Percentiles rank a stretch among this genome's conserved stretches.
Evolutionary conservation across 2,329 filamentous ascomycete genomes (phyloP).

Genomic region (Chaetomium sp.): DNA sequence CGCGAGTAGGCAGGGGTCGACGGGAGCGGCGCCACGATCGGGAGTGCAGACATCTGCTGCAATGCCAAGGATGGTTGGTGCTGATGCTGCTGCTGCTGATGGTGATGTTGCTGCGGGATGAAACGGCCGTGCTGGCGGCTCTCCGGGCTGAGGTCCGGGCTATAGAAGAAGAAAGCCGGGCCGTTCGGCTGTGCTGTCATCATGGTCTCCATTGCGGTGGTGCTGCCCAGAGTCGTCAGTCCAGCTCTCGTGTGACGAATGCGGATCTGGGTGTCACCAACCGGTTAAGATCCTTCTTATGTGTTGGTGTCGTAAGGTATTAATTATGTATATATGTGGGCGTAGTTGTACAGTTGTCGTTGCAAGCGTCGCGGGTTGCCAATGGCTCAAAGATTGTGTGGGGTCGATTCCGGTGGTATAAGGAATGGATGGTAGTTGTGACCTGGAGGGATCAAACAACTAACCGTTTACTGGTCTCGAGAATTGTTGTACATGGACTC

Average conservation of each 20-base stretch:
- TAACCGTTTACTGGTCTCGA: conserved; percentile 29
- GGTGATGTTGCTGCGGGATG: conserved; percentile 44
- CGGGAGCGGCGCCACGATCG: conserved; percentile 51
- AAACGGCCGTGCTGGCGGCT: conserved; percentile 71
- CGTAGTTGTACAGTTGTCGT: conserved; percentile 27
- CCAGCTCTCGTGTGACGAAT: conserved; percentile 4
- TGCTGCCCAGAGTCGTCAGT: conserved; percentile 24
- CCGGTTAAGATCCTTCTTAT: conserved; percentile 22
- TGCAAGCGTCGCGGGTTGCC: conserved; percentile 23
- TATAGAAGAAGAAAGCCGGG: conserved; percentile 84
- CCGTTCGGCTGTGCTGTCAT: conserved; percentile 54
- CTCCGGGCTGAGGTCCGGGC: conserved; percentile 66
- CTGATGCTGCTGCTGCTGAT: conserved; percentile 17
- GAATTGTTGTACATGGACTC: conserved; percentile 32
- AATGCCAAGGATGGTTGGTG: conserved; percentile 20
- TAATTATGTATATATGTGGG: conserved; percentile 26
- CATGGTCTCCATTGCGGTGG: conserved; percentile 58
- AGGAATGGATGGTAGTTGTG: conserved; percentile 42
- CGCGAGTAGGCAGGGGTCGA: conserved; percentile 59
- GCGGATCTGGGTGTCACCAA: conserved; percentile 24
- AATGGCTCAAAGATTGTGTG: conserved; percentile 35
- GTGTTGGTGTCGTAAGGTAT: conserved; percentile 16
- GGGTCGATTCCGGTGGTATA: conserved; percentile 30
- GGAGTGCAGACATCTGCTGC: conserved; percentile 48
- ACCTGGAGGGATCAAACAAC: conserved; percentile 24